phyloP scores from a whole-genome alignment of 805 yeast species.

The Kazachstania bromeliacearum region DNA sequence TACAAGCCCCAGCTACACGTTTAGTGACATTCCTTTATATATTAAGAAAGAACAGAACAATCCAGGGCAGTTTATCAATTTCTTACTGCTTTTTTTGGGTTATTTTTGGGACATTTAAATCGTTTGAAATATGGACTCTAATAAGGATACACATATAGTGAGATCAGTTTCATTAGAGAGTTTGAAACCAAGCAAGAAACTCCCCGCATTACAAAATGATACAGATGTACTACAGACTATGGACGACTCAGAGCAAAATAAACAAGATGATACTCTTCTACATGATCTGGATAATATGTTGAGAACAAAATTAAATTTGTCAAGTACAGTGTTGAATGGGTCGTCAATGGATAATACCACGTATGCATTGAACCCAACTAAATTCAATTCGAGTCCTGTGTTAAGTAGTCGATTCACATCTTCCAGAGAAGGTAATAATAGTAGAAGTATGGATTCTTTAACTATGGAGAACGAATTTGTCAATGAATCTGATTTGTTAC shows the following conservation, averaged over 20 bases:
- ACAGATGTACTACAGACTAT: no score
- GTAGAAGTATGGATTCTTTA: background rate
- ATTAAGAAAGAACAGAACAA: no score
- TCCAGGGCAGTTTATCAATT: no score
- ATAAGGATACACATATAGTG: no score
- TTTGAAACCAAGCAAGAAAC: constrained; percentile 7
- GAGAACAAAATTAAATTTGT: constrained; percentile 15
- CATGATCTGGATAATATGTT: constrained; percentile 20
- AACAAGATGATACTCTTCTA: constrained; percentile 11
- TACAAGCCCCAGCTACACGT: no score
- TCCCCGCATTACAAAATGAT: constrained; percentile 11
- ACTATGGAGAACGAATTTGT: no score
- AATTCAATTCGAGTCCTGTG: constrained; percentile 2
- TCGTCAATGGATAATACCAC: constrained; percentile 11
- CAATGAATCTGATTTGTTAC: background rate
- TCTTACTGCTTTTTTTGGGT: no score
- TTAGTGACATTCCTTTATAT: no score
- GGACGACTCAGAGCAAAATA: no score
- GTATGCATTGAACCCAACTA: background rate
- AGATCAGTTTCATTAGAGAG: constrained; percentile 14
- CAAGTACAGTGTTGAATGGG: constrained; percentile 4
- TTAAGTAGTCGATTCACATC: background rate
- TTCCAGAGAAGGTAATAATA: background rate
- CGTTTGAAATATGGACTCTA: no score
- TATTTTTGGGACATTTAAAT: no score